Conservation (phyloP, 2,329 filamentous ascomycete genomes). For the Myriangium duriaei region DNA sequence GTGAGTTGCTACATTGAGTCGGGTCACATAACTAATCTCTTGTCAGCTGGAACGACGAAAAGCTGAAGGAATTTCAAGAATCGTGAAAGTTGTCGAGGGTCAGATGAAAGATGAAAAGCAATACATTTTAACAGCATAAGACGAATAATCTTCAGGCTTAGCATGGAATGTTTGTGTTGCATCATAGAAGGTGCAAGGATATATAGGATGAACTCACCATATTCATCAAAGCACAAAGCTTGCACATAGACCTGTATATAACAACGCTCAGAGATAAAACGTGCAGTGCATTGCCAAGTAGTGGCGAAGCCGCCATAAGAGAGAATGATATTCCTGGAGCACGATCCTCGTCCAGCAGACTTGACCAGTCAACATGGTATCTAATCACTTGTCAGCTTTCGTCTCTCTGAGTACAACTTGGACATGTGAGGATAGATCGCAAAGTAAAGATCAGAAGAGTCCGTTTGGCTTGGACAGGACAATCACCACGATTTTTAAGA, state of each 20-base stretch:
- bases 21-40: slow-evolving; percentile 1
- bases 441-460: slow-evolving; percentile 22
- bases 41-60: slow-evolving; percentile 40
- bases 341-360: too few relatives aligned
- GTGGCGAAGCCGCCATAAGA: too few relatives aligned
- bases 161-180: slow-evolving; percentile 60
- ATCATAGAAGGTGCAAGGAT: slow-evolving; percentile 43
- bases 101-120: slow-evolving; percentile 80
- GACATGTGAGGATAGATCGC: too few relatives aligned
- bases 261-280: too few relatives aligned
- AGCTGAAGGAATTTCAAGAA: slow-evolving; percentile 43
- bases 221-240: slow-evolving; percentile 21
- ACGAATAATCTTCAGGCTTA: slow-evolving; percentile 53
- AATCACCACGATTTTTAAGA: slow-evolving; percentile 47
- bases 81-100: slow-evolving; percentile 27
- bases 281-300: too few relatives aligned
- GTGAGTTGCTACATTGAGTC: background rate
- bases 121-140: slow-evolving; percentile 55
- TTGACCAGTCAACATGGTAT: too few relatives aligned
- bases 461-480: slow-evolving; percentile 51
- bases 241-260: slow-evolving; percentile 6
- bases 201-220: slow-evolving; percentile 7
- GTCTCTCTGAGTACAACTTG: too few relatives aligned
- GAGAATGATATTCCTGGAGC: too few relatives aligned
- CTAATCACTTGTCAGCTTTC: background rate